Evolutionary conservation across 2,329 filamentous ascomycete species (phyloP), one percentile per base, ranked within the genome.

Genomic region (Hypoxylon sp.): DNA sequence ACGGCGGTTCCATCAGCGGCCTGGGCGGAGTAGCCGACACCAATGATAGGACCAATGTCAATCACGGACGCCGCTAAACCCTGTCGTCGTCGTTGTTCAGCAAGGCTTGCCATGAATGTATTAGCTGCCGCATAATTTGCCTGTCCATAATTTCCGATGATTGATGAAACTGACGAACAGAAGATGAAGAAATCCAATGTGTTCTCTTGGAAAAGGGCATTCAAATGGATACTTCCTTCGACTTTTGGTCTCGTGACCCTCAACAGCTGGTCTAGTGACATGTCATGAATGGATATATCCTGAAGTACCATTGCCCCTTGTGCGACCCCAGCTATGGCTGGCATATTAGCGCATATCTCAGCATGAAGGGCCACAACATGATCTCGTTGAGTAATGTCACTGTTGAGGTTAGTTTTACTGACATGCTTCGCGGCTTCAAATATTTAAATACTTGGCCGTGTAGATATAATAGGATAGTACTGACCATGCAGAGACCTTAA

Each of bases 161-260:
- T 73, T 2, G 57, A 72, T 5, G 77, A 66, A 0, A 80, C 64
- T 0, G 82, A 85, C 0, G 79, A 81, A 37, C 83, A 79, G 22
- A 81, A 68, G 8, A 85, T 72, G 70, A 85, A 82, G 56, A 82
- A 83, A 42, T 82, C 81, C 0, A 82, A 75, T 5, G 73, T 48
- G 0, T 59, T 49, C 0, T 76, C 66, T 8, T 59, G 30, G 51
- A 81, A 80, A 0, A 79, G 49, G 1, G 77, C 70, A 10, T 82
- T 74, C 0, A 82, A 73, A 27, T 77, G 57, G 1, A 69, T 57
- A 2, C 69, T 76, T 0, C 83, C 82, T 0, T 78, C 60, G 0
- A 83, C 78, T 70, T 83, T 84, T 4, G 30, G 30, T 7, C 30
- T 31, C 4, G 30, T 31, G 4, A 31, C 30, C 4, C 7, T 31